Conservation (phyloP, 352 stramenopile species). For the Globisporangium nagaii region DNA sequence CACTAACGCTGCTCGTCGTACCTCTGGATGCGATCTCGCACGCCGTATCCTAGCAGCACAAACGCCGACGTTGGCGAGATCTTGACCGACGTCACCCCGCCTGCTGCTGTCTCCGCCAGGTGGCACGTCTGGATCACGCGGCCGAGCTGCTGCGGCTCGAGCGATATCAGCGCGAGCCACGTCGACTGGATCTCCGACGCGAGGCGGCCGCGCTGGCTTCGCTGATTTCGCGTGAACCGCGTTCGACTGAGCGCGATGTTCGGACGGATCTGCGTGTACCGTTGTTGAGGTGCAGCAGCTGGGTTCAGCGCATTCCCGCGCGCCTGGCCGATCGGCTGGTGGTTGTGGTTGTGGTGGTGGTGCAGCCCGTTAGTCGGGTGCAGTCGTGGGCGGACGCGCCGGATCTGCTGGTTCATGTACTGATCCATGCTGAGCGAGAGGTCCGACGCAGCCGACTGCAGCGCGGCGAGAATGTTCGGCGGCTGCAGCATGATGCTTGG, state of each 20-base stretch:
- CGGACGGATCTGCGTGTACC: slow-evolving; percentile 78
- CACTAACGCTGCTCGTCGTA: no score
- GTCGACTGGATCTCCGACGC: slow-evolving; percentile 82
- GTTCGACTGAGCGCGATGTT: slow-evolving; percentile 83
- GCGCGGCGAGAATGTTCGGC: slow-evolving; percentile 51
- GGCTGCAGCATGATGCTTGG: slow-evolving; percentile 27
- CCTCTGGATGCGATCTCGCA: slow-evolving; percentile 81
- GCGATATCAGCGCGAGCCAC: slow-evolving; percentile 78
- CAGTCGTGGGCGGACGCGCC: slow-evolving; percentile 64
- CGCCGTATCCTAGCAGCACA: slow-evolving; percentile 80
- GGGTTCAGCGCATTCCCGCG: slow-evolving; percentile 18
- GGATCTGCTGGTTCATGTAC: slow-evolving; percentile 82
- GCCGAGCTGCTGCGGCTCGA: slow-evolving; percentile 73
- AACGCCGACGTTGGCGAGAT: slow-evolving; percentile 84
- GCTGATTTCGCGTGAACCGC: slow-evolving; percentile 69
- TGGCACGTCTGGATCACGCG: slow-evolving; percentile 79
- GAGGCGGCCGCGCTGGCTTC: slow-evolving; percentile 60
- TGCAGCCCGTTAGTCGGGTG: slow-evolving; percentile 21
- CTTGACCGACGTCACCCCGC: slow-evolving; percentile 88
- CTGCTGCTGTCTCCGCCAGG: slow-evolving; percentile 70
- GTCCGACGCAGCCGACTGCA: slow-evolving; percentile 58
- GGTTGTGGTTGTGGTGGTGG: slow-evolving; percentile 21
- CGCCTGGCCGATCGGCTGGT: slow-evolving; percentile 15
- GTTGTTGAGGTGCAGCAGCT: slow-evolving; percentile 30
- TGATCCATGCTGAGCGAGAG: slow-evolving; percentile 68